These are phyloP conservation scores for Panicum miliaceum DNA, from an alignment of 176 grass and related monocot genomes.

Conservation along the genomic window DNA sequence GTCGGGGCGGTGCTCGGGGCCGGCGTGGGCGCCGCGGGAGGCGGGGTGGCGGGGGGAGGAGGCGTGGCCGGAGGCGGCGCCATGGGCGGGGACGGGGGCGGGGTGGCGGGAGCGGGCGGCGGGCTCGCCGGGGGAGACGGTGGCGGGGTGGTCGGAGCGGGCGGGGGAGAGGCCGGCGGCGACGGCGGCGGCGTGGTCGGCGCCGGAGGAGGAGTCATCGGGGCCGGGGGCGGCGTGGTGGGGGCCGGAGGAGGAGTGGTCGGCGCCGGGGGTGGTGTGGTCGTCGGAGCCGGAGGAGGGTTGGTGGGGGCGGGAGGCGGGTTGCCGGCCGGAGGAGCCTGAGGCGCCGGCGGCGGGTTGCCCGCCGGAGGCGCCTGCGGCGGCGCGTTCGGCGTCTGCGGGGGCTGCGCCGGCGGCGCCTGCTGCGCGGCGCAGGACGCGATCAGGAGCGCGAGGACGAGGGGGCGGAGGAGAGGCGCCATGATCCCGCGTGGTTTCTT, in stretches of 20 bases:
- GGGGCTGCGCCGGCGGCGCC: conserved; percentile 41
- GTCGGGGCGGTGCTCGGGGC: conserved; percentile 34
- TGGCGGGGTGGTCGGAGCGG: conserved; percentile 38
- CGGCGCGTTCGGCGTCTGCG: conserved; percentile 28
- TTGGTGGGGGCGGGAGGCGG: conserved; percentile 40
- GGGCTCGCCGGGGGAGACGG: conserved; percentile 25
- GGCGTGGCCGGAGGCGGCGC: conserved; percentile 50
- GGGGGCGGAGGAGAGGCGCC: conserved; percentile 42
- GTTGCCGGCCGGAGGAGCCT: conserved; percentile 45
- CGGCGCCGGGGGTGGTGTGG: conserved; percentile 23
- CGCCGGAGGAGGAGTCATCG: conserved; percentile 2
- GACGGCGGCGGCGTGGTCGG: conserved; percentile 29
- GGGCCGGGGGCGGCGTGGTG: conserved; percentile 31
- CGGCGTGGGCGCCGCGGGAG: conserved; percentile 31
- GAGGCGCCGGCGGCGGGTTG: conserved; percentile 41
- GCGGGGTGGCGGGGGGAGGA: conserved; percentile 49
- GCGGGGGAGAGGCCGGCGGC: conserved; percentile 21
- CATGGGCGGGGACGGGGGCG: conserved; percentile 48
- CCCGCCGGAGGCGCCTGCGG: conserved; percentile 38
- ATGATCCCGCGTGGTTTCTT: conserved; percentile 10
- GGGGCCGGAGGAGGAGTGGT: conserved; percentile 35
- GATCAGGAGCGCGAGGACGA: conserved; percentile 54
- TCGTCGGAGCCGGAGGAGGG: conserved; percentile 50
- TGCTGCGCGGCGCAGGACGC: conserved; percentile 67
- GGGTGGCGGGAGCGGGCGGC: conserved; percentile 34